Conservation (phyloP, 352 stramenopile genomes). For the Thalassiosira mediterranea region DNA sequence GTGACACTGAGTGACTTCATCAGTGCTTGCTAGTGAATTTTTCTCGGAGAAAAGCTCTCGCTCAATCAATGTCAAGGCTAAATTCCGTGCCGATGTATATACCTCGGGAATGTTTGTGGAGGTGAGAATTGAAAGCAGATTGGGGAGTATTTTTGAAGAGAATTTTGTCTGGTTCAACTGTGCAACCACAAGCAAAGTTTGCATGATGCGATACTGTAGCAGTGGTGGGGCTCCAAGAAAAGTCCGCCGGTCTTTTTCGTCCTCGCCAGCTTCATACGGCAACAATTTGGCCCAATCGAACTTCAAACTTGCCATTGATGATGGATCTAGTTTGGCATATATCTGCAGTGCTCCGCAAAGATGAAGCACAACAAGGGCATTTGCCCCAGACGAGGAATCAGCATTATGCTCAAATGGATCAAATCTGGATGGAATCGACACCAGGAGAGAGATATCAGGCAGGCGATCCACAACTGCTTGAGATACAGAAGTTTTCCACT, state of each 20-base stretch:
- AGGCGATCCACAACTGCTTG: slow-evolving; percentile 39
- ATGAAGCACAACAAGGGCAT: slow-evolving; percentile 46
- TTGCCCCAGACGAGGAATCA: slow-evolving; percentile 7
- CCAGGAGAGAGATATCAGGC: slow-evolving; percentile 58
- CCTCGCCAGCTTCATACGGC: slow-evolving; percentile 29
- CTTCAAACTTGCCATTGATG: slow-evolving; percentile 38
- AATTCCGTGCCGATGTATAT: slow-evolving; percentile 31
- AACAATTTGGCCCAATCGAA: slow-evolving; percentile 79
- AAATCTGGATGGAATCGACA: slow-evolving; percentile 62
- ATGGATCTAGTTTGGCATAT: slow-evolving; percentile 48
- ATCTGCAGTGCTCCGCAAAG: slow-evolving; percentile 50
- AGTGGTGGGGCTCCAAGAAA: slow-evolving; percentile 46
- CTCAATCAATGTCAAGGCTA: slow-evolving; percentile 39
- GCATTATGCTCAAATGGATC: slow-evolving; percentile 37
- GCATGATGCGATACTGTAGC: slow-evolving; percentile 36
- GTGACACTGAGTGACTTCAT: slow-evolving; percentile 8
- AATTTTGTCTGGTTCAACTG: slow-evolving; percentile 8
- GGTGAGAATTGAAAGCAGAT: slow-evolving; percentile 28
- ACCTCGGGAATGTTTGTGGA: slow-evolving; percentile 44
- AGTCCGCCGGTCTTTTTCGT: slow-evolving; percentile 7
- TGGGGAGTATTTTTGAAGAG: slow-evolving; percentile 44
- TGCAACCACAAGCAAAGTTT: slow-evolving; percentile 29
- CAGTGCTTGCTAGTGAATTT: slow-evolving; percentile 12
- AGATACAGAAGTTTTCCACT: slow-evolving; percentile 22
- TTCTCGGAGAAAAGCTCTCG: too few species aligned